Conservation (phyloP, 2,329 filamentous ascomycete genomes). For the Colletotrichum neosansevieriae region DNA sequence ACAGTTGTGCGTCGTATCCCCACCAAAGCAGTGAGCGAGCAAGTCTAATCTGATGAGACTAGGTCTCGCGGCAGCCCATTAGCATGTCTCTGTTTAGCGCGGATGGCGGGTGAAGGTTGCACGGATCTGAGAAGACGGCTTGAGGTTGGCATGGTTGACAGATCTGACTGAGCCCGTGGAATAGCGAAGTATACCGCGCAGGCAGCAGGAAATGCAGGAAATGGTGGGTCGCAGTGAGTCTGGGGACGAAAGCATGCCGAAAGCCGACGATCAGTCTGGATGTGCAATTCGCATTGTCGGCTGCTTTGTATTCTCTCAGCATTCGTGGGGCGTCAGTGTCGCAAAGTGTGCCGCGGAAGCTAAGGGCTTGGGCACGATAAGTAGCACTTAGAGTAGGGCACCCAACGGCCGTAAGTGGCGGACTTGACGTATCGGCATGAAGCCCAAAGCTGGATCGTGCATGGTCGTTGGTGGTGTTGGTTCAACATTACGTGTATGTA, state of each 20-base stretch:
- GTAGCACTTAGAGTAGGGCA: slow-evolving; percentile 8
- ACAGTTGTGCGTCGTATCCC: background rate
- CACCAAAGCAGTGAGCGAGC: background rate
- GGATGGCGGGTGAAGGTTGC: background rate
- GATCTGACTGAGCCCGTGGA: background rate
- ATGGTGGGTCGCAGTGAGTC: background rate
- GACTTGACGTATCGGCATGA: slow-evolving; percentile 8
- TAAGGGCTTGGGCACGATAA: background rate
- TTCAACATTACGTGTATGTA: background rate
- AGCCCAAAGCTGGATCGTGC: background rate
- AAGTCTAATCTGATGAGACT: background rate
- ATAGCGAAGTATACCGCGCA: too few species aligned
- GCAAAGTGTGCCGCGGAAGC: background rate
- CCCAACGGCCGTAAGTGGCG: slow-evolving; percentile 17
- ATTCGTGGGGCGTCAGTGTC: background rate
- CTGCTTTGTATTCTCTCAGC: background rate
- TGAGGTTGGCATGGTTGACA: background rate
- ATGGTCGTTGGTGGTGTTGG: slow-evolving; percentile 7
- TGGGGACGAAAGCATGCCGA: slow-evolving; percentile 1
- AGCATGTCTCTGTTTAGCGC: slow-evolving; percentile 31
- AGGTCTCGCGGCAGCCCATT: slow-evolving; percentile 26
- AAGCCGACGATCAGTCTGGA: background rate
- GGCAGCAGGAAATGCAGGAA: background rate
- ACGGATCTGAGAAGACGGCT: background rate
- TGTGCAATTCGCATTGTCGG: background rate